These are phyloP conservation scores for Glycine tomentella DNA, from an alignment of 306 rosid species.

Conservation along the genomic window DNA sequence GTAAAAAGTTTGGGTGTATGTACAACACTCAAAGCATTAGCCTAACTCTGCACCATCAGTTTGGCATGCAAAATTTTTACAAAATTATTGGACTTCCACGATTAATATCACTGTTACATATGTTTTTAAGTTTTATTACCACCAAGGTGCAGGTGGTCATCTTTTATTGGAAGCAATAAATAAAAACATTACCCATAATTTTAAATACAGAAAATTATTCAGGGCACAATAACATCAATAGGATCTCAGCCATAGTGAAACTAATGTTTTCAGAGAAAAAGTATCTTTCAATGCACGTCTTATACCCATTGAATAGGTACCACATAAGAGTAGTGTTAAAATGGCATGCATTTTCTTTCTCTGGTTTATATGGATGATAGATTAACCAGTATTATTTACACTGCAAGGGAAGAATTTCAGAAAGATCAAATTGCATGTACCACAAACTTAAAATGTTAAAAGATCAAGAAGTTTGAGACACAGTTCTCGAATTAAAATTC, in stretches of 20 bases:
- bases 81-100: constrained; percentile 33
- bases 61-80: constrained; percentile 19
- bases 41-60: constrained; percentile 8
- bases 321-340: constrained; percentile 24
- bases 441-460: neutral
- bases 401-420: constrained; percentile 16
- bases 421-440: constrained; percentile 4
- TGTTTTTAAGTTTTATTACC: constrained; percentile 35
- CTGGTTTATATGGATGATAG: neutral
- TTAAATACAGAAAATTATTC: constrained; percentile 20
- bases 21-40: constrained; percentile 9
- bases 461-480: constrained; percentile 4
- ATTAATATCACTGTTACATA: constrained; percentile 21
- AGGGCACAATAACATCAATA: constrained; percentile 6
- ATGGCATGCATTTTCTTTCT: constrained; percentile 9
- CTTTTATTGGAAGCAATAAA: constrained; percentile 21
- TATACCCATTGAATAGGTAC: neutral
- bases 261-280: constrained; percentile 20
- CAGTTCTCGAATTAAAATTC: constrained; percentile 9
- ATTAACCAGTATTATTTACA: constrained; percentile 23
- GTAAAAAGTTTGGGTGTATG: neutral
- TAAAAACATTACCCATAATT: constrained; percentile 1
- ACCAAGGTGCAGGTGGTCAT: constrained; percentile 17
- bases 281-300: neutral
- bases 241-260: no score